Evolutionary conservation across 1,284 basidiomycete species (phyloP).

Genomic region (Puccinia triticina): DNA sequence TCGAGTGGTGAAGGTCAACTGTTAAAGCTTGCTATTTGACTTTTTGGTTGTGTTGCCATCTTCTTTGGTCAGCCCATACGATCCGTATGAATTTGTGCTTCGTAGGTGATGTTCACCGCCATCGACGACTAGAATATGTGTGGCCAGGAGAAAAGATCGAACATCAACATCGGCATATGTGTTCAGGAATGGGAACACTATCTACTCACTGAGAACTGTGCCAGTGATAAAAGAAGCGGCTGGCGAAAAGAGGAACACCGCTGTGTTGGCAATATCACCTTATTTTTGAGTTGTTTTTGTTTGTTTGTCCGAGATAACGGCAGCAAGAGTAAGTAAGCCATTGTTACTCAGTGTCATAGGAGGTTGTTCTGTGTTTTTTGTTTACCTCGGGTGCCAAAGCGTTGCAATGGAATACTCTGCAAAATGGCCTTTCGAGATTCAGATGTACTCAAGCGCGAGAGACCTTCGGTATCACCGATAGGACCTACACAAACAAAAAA

Average conservation of each 20-base stretch:
- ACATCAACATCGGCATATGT: not conserved
- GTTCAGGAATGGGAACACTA: not conserved
- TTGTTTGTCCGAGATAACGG: not conserved
- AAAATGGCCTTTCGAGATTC: constrained; percentile 55
- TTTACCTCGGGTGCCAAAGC: constrained; percentile 56
- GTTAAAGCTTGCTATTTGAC: constrained; percentile 9
- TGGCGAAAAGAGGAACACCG: constrained; percentile 84
- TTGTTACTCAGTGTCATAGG: constrained; percentile 34
- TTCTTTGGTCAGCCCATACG: not conserved
- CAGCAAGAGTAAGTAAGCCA: not conserved
- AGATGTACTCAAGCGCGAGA: constrained; percentile 70
- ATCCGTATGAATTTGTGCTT: constrained; percentile 10
- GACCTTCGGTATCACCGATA: constrained; percentile 82
- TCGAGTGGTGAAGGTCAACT: not conserved
- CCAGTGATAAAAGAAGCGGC: constrained; percentile 82
- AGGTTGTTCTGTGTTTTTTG: constrained; percentile 25
- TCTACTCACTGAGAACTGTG: constrained; percentile 54
- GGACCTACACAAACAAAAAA: constrained; percentile 61
- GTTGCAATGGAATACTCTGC: constrained; percentile 57
- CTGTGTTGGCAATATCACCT: constrained; percentile 76
- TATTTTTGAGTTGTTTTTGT: constrained; percentile 55
- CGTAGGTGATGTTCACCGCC: constrained; percentile 37
- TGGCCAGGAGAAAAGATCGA: not conserved
- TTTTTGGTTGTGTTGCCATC: not conserved
- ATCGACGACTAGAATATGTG: constrained; percentile 27